Percentiles rank a stretch among this genome's conserved stretches.
phyloP scores from a whole-genome alignment of 2,329 filamentous ascomycete species.

The Colletotrichum sojae region DNA sequence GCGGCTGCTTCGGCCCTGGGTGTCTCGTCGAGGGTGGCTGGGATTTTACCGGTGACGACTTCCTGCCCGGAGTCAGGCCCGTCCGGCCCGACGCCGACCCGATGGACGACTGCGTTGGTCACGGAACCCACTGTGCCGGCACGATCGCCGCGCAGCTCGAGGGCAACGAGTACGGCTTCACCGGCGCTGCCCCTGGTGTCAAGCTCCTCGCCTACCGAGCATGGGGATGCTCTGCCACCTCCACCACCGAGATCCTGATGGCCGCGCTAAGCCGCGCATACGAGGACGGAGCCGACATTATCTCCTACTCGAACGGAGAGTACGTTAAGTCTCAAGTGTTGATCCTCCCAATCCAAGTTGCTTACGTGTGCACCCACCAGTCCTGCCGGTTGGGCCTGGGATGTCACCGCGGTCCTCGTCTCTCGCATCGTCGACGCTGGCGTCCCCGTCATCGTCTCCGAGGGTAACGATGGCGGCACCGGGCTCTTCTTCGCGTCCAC shows the following conservation, averaged over 20 bases:
- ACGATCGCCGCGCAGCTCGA: constrained; percentile 58
- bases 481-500: constrained; percentile 44
- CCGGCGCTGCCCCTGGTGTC: constrained; percentile 56
- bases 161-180: constrained; percentile 45
- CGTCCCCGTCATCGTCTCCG: constrained; percentile 46
- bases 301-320: constrained; percentile 48
- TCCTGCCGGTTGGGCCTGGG: constrained; percentile 46
- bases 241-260: constrained; percentile 57
- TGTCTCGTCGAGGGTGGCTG: constrained; percentile 63
- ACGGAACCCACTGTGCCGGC: constrained; percentile 62
- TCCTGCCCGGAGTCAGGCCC: constrained; percentile 26
- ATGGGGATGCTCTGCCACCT: constrained; percentile 51
- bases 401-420: constrained; percentile 46
- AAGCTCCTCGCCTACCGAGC: constrained; percentile 57
- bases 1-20: constrained; percentile 65
- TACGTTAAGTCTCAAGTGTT: neutral
- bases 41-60: constrained; percentile 61
- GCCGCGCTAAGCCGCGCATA: constrained; percentile 59
- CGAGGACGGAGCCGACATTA: constrained; percentile 56
- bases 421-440: constrained; percentile 48
- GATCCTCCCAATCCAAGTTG: constrained; percentile 46
- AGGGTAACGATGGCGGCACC: constrained; percentile 45
- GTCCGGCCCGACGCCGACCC: constrained; percentile 25
- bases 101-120: constrained; percentile 41
- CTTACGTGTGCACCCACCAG: constrained; percentile 38